Conservation (phyloP, 2,329 filamentous ascomycete genomes). For the Albifimbria verrucaria region DNA sequence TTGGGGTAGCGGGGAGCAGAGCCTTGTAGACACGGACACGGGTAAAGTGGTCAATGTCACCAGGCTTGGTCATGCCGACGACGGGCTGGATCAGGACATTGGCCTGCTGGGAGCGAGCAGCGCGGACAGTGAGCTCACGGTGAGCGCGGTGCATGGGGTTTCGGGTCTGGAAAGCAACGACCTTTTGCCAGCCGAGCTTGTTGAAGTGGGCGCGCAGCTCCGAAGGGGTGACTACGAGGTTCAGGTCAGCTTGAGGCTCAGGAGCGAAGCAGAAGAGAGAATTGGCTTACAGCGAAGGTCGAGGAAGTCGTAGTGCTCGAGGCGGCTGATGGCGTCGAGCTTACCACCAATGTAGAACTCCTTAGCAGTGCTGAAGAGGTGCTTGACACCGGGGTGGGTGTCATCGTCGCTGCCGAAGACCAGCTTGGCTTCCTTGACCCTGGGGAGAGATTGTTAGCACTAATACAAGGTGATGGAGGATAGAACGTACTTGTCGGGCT, state of each 20-base stretch:
- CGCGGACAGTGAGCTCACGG: constrained; percentile 94
- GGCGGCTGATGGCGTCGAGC: constrained; percentile 88
- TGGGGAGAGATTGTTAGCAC: constrained; percentile 32
- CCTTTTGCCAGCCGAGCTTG: constrained; percentile 97
- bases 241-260: constrained; percentile 9
- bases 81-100: constrained; percentile 99
- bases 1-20: constrained; percentile 96
- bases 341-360: constrained; percentile 96
- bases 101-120: constrained; percentile 90
- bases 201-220: constrained; percentile 96
- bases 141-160: constrained; percentile 99
- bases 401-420: constrained; percentile 92
- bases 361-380: constrained; percentile 75
- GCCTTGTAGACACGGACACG: constrained; percentile 98
- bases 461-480: neutral
- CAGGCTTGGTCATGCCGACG: constrained; percentile 96
- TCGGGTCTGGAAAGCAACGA: constrained; percentile 98
- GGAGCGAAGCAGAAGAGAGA: neutral
- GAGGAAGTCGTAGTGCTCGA: constrained; percentile 99
- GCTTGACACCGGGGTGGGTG: constrained; percentile 88
- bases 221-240: constrained; percentile 71
- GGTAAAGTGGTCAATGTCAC: constrained; percentile 99
- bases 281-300: constrained; percentile 76
- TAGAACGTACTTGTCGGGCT: constrained; percentile 78
- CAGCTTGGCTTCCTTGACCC: constrained; percentile 83